phyloP scores from a whole-genome alignment of 2,329 filamentous ascomycete species.

The Calonectria fujianensis region DNA sequence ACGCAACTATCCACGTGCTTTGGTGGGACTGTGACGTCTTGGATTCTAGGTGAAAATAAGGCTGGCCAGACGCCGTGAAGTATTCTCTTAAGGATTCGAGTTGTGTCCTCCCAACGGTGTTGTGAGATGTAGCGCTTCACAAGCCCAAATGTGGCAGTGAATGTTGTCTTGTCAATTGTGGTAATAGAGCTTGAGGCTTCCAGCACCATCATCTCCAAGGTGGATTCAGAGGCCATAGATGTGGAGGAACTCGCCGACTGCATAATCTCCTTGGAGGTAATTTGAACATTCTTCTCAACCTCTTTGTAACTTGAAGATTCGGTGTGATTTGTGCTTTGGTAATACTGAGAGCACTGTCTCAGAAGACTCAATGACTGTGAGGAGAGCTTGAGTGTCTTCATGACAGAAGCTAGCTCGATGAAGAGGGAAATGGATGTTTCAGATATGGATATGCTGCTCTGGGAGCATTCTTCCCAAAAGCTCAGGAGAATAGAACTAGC shows the following conservation, averaged over 20 bases:
- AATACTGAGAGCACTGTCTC: conserved; percentile 14
- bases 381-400: conserved; percentile 4
- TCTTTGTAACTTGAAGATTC: conserved; percentile 11
- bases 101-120: conserved; percentile 13
- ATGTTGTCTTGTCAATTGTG: conserved; percentile 17
- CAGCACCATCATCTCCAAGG: conserved; percentile 1
- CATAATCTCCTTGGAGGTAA: conserved; percentile 24
- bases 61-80: conserved; percentile 1
- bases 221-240: neutral
- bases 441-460: neutral
- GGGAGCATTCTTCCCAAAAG: conserved; percentile 20
- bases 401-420: neutral
- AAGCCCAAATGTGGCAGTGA: conserved; percentile 14
- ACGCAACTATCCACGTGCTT: conserved; percentile 18
- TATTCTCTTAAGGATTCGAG: neutral
- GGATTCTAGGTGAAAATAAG: conserved; percentile 7
- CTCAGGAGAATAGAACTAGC: neutral
- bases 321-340: conserved; percentile 11
- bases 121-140: conserved; percentile 13
- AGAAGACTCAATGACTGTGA: conserved; percentile 7
- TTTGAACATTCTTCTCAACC: conserved; percentile 8
- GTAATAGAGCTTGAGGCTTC: conserved; percentile 5
- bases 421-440: neutral
- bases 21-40: conserved; percentile 1
- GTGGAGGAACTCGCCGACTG: conserved; percentile 3